Percentiles rank a stretch among this genome's conserved stretches.
Conservation (phyloP, 805 yeast species). For the Pichia phayaonensis region DNA sequence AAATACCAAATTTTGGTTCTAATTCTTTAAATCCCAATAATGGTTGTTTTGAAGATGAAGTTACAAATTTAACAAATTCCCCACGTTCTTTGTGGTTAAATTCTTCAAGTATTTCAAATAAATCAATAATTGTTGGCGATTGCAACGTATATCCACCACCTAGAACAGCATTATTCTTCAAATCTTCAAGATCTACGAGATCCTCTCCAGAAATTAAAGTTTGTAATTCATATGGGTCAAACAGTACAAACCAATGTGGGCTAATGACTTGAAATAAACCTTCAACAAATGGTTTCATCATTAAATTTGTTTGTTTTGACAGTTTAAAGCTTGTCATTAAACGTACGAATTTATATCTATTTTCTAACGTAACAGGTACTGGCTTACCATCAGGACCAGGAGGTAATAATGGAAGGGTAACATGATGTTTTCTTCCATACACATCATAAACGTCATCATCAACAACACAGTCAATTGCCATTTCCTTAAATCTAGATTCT, state of each 20-base stretch:
- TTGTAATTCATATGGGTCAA: slow-evolving; percentile 77
- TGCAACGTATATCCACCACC: slow-evolving; percentile 48
- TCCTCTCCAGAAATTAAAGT: slow-evolving; percentile 71
- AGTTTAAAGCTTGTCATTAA: slow-evolving; percentile 73
- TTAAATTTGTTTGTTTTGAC: slow-evolving; percentile 51
- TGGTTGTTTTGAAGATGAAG: slow-evolving; percentile 90
- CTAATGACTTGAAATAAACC: slow-evolving; percentile 68
- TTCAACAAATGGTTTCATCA: slow-evolving; percentile 52
- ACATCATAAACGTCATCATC: slow-evolving; percentile 37
- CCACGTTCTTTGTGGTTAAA: slow-evolving; percentile 55
- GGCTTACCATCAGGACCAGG: not conserved
- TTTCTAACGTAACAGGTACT: slow-evolving; percentile 46
- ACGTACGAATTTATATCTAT: slow-evolving; percentile 67
- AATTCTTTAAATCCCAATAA: slow-evolving; percentile 73
- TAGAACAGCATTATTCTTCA: slow-evolving; percentile 52
- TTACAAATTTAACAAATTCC: slow-evolving; percentile 75
- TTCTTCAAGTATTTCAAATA: slow-evolving; percentile 75
- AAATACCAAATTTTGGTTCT: slow-evolving; percentile 72
- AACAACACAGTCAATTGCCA: slow-evolving; percentile 63
- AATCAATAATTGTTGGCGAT: slow-evolving; percentile 52
- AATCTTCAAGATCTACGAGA: slow-evolving; percentile 64
- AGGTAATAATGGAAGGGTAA: slow-evolving; percentile 47
- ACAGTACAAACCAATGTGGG: slow-evolving; percentile 74
- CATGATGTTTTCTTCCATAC: slow-evolving; percentile 17
- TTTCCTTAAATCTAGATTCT: slow-evolving; percentile 41